Base-by-base conservation (phyloP, 768 basidiomycete genomes). In the Leucocoprinus leucothites region DNA sequence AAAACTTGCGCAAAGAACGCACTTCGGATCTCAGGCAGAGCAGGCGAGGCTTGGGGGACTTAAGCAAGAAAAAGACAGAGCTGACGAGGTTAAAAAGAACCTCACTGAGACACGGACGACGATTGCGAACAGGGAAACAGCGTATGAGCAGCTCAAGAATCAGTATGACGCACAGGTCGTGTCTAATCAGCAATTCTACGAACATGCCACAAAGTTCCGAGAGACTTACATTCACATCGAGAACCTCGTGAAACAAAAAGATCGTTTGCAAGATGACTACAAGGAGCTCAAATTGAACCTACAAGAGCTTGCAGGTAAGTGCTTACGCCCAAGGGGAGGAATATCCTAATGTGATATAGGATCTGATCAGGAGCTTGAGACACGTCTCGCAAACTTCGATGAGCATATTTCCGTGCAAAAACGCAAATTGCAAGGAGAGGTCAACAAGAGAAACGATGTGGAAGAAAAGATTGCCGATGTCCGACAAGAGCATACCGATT, bases 11-110 rank as follows among this genome's bases (percentile, higher is more conserved):
- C 48, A 98, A 98, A 66, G 97, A 98, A 36, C 86, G 93, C 9
- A 78, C 86, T 1, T 82, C 88, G 1, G 96, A 98, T 53, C 80
- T 97, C 55, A 99, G 70, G 85, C 90, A 0, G 97, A 99, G 68
- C 89, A 90, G 61, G 96, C 92, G 64, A 84, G 88, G 9, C 78
- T 98, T 3, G 79, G 88, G 40, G 81, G 85, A 14, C 79, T 97
- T 18, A 79, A 85, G 18, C 75, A 80, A 19, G 93, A 98, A 71
- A 97, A 97, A 64, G 77, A 82, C 7, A 89, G 94, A 52, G 82
- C 94, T 0, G 92, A 95, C 65, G 91, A 92, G 66, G 83, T 96
- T 34, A 86, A 78, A 59, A 76, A 69, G 3, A 85, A 87, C 11
- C 74, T 90, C 28, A 68, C 78, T 14, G 85, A 87, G 0, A 72